Evolutionary conservation across 192 early-diverging fungal genomes (phyloP), one percentile per base, ranked within the genome.

Genomic region (Coemansia sp.): DNA sequence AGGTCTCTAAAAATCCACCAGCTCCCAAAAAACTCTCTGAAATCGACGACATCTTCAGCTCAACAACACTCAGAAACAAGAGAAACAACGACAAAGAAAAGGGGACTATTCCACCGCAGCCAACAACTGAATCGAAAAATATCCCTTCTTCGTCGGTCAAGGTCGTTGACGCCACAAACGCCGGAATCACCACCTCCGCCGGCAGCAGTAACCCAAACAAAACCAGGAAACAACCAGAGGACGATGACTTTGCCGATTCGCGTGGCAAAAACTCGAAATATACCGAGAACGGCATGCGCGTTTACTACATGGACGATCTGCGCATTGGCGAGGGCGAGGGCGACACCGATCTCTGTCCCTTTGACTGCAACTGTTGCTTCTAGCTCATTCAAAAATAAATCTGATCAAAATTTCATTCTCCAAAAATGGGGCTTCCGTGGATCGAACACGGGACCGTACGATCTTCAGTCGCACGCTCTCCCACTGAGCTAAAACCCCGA

Each of bases 331-430:
- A 82, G 29, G 74, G 74, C 15, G 67, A 82, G 32, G 79, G 79
- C 52, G 74, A 73, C 19, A 76, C 70, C 4, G 70, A 73, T 2
- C 53, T 46, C 0, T 82, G 79, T 33, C 79, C 79, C 1, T 82
- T 82, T 57, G 74, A 82, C 35, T 81, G 78, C 50, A 20, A 67
- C 4, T 81, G 78, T 53, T 81, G 78, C 22, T 81, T 66, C 40
- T 81, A 62, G 60, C 20, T 25, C 35, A 3, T 25, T 48, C 13
- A n/a, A n/a, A n/a, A 38, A 38, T 38, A 38, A 38, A 38, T 38
- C 36, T 38, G 5, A 38, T 9, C 36, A 7, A 9, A 38, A 38
- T 38, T 7, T 9, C 36, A 46, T 3, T 6, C 11, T 0, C 45
- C 50, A 53, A 65, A 49, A 52, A 52, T 71, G 70, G 70, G 70